Evolutionary conservation across 495 filamentous ascomycete species (phyloP), one percentile per base, ranked within the genome.

Genomic region (Penicillium daleae): DNA sequence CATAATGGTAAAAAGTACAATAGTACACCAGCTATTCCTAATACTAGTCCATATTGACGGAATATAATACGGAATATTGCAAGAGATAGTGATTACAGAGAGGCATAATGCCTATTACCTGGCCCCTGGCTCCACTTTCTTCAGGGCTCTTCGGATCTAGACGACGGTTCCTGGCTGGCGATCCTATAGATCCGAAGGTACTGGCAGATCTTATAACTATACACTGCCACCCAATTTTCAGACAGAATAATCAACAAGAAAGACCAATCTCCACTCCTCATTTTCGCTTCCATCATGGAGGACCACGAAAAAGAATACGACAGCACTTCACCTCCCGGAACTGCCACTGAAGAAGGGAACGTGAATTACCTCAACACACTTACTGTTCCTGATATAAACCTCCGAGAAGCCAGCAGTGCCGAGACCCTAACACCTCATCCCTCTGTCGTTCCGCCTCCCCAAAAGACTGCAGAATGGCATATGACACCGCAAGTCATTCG

Each of bases 401-500:
- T 67, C 7, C 61, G 50, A 22, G 61, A 54, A 40, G 39, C 65
- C 7, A 58, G 54, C 53, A 67, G 65, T 33, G 32, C 57, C n/a
- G 65, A 67, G 15, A 67, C 65, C 27, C 49, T 67, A 19, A 56
- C 40, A 44, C 27, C 57, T 26, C 26, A 35, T 17, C 53, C 55
- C 0, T n/a, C 57, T 17, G 27, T 48, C 0, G 17, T 33, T 1
- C n/a, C 19, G n/a, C 15, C 44, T 8, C 48, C 53, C 61, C 74
- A 68, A 33, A 63, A 74, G 17, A 65, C 64, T 15, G 57, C 73
- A 22, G 67, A 75, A 53, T 83, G 78, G 78, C 61, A 60, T 22
- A 62, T 85, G 58, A 77, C 79, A 62, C 72, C 75, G 6, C 76
- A 81, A 61, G 72, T 84, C 39, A 71, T 74, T 42, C 69, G 63